phyloP scores from a whole-genome alignment of 192 early-diverging fungal genomes.

The Coemansia sp. region DNA sequence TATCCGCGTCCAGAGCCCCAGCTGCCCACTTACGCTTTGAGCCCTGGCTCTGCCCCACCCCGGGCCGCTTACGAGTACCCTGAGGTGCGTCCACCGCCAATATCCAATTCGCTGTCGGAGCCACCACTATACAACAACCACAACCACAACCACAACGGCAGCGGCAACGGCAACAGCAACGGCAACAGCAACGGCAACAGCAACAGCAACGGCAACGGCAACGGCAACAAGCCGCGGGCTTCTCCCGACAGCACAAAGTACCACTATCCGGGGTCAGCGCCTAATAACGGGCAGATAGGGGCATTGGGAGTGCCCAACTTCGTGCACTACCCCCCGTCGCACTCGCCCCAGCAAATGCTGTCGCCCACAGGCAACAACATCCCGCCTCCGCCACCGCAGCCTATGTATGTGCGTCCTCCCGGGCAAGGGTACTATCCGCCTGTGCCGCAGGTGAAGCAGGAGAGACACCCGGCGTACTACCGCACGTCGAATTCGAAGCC shows the following conservation, averaged over 20 bases:
- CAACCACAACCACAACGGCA: too few relatives aligned
- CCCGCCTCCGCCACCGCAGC: not conserved
- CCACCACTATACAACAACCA: slow-evolving; percentile 1
- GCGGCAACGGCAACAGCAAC: too few relatives aligned
- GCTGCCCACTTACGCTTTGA: not conserved
- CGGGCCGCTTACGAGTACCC: slow-evolving; percentile 13
- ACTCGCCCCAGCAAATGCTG: not conserved
- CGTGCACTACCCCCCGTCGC: not conserved
- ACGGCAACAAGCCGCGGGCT: not conserved
- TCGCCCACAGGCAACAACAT: not conserved
- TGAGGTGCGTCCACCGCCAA: slow-evolving; percentile 10
- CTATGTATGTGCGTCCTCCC: not conserved
- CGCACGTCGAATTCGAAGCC: not conserved
- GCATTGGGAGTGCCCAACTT: not conserved
- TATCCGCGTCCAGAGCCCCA: slow-evolving; percentile 19
- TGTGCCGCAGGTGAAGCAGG: not conserved
- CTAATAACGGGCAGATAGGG: not conserved
- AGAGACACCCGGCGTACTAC: not conserved
- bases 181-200: too few relatives aligned
- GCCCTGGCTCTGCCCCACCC: not conserved
- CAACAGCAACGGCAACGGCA: too few relatives aligned
- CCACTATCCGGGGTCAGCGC: slow-evolving; percentile 3
- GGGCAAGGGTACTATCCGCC: not conserved
- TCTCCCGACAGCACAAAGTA: not conserved
- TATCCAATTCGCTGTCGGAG: slow-evolving; percentile 7